Conservation (phyloP, 768 basidiomycete species). For the Asterophora parasitica region DNA sequence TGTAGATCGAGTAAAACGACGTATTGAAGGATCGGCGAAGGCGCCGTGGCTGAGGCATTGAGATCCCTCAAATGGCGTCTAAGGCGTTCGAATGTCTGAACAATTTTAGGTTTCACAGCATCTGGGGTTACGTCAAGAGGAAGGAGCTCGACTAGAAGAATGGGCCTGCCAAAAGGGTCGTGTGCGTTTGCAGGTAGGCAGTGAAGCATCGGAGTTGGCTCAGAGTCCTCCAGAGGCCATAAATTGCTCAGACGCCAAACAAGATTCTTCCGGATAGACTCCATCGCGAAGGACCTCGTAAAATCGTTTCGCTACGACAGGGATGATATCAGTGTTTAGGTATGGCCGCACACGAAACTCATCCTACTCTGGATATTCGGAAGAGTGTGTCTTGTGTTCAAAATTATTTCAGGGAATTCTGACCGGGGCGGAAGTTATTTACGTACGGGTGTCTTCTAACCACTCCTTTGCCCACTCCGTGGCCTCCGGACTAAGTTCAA, state of each 20-base stretch:
- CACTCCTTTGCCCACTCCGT: conserved; percentile 54
- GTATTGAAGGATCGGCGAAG: conserved; percentile 54
- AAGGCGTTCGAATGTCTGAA: conserved; percentile 52
- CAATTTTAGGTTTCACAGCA: conserved; percentile 35
- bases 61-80: conserved; percentile 51
- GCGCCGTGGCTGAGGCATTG: conserved; percentile 28
- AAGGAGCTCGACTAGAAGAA: conserved; percentile 49
- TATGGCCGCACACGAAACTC: conserved; percentile 10
- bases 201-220: conserved; percentile 34
- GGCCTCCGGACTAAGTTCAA: conserved; percentile 42
- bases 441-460: conserved; percentile 63
- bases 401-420: conserved; percentile 8
- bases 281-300: conserved; percentile 54
- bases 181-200: conserved; percentile 49
- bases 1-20: conserved; percentile 62
- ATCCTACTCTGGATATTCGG: conserved; percentile 57
- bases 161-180: conserved; percentile 64
- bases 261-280: conserved; percentile 50
- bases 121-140: conserved; percentile 35
- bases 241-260: conserved; percentile 52
- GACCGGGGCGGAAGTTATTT: conserved; percentile 3
- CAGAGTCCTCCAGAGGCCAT: conserved; percentile 28
- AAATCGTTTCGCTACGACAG: conserved; percentile 59
- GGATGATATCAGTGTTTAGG: conserved; percentile 5
- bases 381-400: conserved; percentile 44